Base-by-base conservation (phyloP, 2,329 filamentous ascomycete species). In the Acarospora socialis region DNA sequence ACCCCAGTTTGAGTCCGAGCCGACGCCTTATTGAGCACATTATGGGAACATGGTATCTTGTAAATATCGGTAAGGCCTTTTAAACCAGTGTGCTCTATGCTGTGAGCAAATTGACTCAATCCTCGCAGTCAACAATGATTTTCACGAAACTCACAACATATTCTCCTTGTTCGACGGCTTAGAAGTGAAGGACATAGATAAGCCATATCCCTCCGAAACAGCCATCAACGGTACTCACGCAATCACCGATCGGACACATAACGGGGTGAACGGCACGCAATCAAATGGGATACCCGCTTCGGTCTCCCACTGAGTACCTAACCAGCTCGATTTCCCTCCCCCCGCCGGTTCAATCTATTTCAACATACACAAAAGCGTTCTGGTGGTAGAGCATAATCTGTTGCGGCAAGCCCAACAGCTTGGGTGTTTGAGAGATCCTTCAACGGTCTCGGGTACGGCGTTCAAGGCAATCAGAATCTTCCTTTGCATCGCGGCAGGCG, bases 111-210 rank as follows among this genome's bases (percentile, higher is more conserved):
- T 28, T n/a, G n/a, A n/a, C n/a, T n/a, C n/a, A n/a, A 27, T 26
- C 8, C 27, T 33, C 2, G n/a, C 15, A 86, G 90, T 98, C 17
- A 84, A 98, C 63, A 98, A 98, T 51, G 84, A 98, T 54, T 98
- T 98, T 74, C 83, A 92, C 54, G 68, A 83, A 46, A 73, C 73
- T 34, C 68, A 73, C 32, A 77, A 75, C 34, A 80, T 98, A 44
- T 95, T 93, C 53, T 70, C 80, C 27, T 65, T 95, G 16, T 90
- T 98, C 52, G 70, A 86, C 10, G 83, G 73, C 15, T 66, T 98
- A 3, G 54, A 69, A 38, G 73, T 81, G n/a, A 59, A 71, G 27
- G 69, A 75, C 39, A 59, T 84, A 30, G 69, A 81, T 40, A 56
- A 61, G 36, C n/a, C n/a, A n/a, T n/a, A n/a, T n/a, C n/a, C n/a